A percentile compares a stretch with the other conserved stretches of the same genome.
Conservation (phyloP, 768 basidiomycete species). For the Cystofilobasidium ferigula region DNA sequence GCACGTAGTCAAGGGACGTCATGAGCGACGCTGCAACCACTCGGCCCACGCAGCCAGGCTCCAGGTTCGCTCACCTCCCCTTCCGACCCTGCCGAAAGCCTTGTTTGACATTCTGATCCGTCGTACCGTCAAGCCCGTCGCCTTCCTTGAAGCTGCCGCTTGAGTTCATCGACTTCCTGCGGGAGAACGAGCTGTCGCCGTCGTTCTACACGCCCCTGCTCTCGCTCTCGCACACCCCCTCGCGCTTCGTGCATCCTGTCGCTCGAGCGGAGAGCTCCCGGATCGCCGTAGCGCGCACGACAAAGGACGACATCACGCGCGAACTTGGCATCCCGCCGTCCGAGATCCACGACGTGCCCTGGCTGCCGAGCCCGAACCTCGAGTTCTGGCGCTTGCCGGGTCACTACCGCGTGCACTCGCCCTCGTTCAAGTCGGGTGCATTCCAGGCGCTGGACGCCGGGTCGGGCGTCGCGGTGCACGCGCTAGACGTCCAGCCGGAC, state of each 20-base stretch:
- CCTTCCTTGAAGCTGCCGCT: slow-evolving; percentile 1
- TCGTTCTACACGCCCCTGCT: slow-evolving; percentile 18
- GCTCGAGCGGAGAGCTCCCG: background rate
- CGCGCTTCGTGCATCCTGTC: slow-evolving; percentile 23
- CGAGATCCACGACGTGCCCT: background rate
- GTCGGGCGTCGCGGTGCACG: slow-evolving; percentile 24
- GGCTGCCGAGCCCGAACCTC: slow-evolving; percentile 14
- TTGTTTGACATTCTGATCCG: too few species aligned
- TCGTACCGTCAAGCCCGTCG: too few species aligned
- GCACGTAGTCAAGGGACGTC: too few species aligned
- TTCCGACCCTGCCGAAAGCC: too few species aligned
- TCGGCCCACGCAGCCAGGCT: too few species aligned
- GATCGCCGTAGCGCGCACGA: slow-evolving; percentile 2
- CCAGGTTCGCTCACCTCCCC: too few species aligned
- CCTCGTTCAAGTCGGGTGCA: slow-evolving; percentile 3
- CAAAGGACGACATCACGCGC: slow-evolving; percentile 2
- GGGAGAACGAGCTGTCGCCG: slow-evolving; percentile 15
- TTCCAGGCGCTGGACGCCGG: slow-evolving; percentile 24
- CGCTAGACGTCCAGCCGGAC: slow-evolving; percentile 11
- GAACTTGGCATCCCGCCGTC: background rate
- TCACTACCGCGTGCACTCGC: background rate
- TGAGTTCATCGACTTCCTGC: slow-evolving; percentile 20
- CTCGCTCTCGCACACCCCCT: slow-evolving; percentile 4
- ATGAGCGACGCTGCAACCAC: too few species aligned
- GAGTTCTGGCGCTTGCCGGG: slow-evolving; percentile 21